Percentiles rank a stretch among this genome's conserved stretches.
These are phyloP conservation scores for Lipomyces oligophaga DNA, from an alignment of 805 yeast species.

Conservation along the genomic window DNA sequence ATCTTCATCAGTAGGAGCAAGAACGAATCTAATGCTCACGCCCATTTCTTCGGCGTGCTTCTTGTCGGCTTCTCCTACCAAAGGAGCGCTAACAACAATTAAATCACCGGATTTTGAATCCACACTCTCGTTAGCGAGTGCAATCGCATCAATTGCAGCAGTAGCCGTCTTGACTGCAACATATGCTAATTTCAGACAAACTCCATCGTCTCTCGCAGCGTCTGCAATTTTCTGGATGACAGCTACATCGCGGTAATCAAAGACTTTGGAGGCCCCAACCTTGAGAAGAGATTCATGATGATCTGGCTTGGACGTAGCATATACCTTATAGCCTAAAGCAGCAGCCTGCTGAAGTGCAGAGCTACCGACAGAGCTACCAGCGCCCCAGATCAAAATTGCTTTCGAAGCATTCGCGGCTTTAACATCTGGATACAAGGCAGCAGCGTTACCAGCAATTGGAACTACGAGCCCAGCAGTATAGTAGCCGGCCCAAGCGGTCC, in stretches of 20 bases:
- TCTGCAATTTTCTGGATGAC: slow-evolving; percentile 20
- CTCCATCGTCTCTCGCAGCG: slow-evolving; percentile 2
- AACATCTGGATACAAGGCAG: neutral
- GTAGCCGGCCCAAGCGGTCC: slow-evolving; percentile 17
- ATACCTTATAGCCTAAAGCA: slow-evolving; percentile 44
- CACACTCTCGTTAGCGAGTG: no score
- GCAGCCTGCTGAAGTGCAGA: slow-evolving; percentile 58
- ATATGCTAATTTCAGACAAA: neutral
- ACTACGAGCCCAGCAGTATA: slow-evolving; percentile 1
- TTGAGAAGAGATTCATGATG: slow-evolving; percentile 42
- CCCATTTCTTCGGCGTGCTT: no score
- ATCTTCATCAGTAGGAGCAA: no score
- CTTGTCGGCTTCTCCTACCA: no score
- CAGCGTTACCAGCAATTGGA: no score
- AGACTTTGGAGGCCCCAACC: slow-evolving; percentile 51
- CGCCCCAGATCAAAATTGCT: slow-evolving; percentile 55
- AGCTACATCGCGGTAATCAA: slow-evolving; percentile 51
- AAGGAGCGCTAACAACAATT: no score
- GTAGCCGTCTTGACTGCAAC: no score
- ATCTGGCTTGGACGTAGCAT: slow-evolving; percentile 52
- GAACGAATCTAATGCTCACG: no score
- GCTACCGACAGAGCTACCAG: slow-evolving; percentile 60
- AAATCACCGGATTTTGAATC: no score
- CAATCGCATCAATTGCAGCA: no score
- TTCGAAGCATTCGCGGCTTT: no score